Evolutionary conservation across 2,329 filamentous ascomycete species (phyloP).

Genomic region (Spiromastix sp.): DNA sequence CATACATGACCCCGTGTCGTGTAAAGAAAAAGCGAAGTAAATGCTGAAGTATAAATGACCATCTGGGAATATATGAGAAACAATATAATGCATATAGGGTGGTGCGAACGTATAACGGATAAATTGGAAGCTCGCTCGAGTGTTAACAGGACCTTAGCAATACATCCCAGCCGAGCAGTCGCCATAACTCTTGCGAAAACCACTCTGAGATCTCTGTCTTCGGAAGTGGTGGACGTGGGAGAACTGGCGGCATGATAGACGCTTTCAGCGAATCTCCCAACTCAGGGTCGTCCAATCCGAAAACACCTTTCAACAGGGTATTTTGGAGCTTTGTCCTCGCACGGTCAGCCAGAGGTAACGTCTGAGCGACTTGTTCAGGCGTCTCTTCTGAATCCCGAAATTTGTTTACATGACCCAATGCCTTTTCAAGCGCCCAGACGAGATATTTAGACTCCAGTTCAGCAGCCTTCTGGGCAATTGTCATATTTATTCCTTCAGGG

Average conservation of each 20-base stretch:
- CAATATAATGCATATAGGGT: no score
- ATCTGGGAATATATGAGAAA: no score
- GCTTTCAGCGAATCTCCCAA: constrained; percentile 21
- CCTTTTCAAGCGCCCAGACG: constrained; percentile 24
- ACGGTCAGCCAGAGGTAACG: constrained; percentile 5
- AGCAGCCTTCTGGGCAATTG: constrained; percentile 16
- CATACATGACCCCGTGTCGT: no score
- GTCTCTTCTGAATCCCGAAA: constrained; percentile 1
- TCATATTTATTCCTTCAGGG: constrained; percentile 10
- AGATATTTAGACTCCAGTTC: constrained; percentile 27
- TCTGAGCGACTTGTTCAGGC: not conserved
- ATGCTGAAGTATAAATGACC: no score
- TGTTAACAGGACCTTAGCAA: no score
- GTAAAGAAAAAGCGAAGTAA: no score
- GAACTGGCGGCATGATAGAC: constrained; percentile 6
- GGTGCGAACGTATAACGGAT: no score
- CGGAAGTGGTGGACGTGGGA: constrained; percentile 10
- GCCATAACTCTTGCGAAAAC: constrained; percentile 49
- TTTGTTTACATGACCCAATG: constrained; percentile 16
- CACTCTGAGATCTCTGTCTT: constrained; percentile 38
- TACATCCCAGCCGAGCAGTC: constrained; percentile 48
- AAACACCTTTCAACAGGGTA: constrained; percentile 32
- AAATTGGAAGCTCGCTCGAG: no score
- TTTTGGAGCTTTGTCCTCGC: constrained; percentile 26
- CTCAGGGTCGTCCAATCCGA: constrained; percentile 23